Base-by-base conservation (phyloP, 345 rosid species). In the Rubroshorea leprosula region DNA sequence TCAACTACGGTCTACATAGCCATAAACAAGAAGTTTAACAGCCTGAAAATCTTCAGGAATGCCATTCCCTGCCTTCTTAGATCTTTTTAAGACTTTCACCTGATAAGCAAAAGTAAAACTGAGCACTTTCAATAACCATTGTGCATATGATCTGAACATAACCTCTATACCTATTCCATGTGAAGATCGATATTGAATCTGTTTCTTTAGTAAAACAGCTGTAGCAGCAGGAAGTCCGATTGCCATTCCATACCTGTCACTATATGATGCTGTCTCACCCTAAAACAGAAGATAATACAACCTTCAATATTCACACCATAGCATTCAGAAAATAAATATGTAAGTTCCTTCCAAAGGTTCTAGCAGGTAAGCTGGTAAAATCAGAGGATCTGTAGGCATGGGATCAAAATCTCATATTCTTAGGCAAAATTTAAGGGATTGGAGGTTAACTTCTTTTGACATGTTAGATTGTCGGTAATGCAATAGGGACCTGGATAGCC, bases 261-360 rank as follows among this genome's bases (percentile, higher is more conserved):
- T 57, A 72, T 89, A 58, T 12, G 96, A 76, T 68, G 94, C 97
- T 55, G 98, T 86, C 65, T 83, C 97, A 35, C 98, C 99, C 97
- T 93, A 75, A 14, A 70, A 47, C 7, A 58, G 23, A 62, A 26
- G 60, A 55, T 18, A 43, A 12, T 38, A 41, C 18, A 60, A 54
- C 57, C 35, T 29, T 46, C 26, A 31, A 46, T 52, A 39, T 16
- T 55, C 25, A 1, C 23, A 58, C 22, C n/a, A 10, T 22, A 22
- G 53, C 47, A 25, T 4, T 38, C 3, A 23, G 12, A 21, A 55
- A 12, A 47, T 14, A 41, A 21, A 54, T 58, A 44, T 7, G 15
- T 26, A 58, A 60, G 10, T 21, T n/a, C 44, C 52, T 18, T n/a
- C 12, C 20, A 16, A 10, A 12, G 44, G 19, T 55, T 55, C 19